Base-by-base conservation (phyloP, 2,329 filamentous ascomycete genomes). In the Aureobasidium mangrovei region DNA sequence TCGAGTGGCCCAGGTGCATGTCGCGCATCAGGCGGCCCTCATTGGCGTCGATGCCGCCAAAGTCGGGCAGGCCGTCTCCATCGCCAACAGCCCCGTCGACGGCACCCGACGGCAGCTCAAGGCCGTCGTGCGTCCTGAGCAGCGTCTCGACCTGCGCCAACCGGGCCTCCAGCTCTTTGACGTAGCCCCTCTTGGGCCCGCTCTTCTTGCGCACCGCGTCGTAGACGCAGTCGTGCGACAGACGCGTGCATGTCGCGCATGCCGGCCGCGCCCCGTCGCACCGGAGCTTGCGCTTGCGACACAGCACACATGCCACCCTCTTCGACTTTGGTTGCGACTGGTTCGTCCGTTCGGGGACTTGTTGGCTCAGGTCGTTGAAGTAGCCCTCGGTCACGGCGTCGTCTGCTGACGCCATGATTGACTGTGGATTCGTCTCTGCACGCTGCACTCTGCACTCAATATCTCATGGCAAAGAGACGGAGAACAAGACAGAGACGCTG, bases 121-220 rank as follows among this genome's bases (percentile, higher is more conserved):
- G 12, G 12, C 31, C 33, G 53, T 66, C 64, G 43, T 94, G 86
- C 4, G 82, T 88, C 72, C 91, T 94, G 57, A 96, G 75, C 54
- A 96, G 74, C 1, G 86, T 93, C 74, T 96, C 91, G 54, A 97
- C 91, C 77, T 96, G 91, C 57, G 62, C 63, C 65, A 98, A 73
- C 68, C 93, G 82, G 68, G 94, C 91, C 71, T 97, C 93, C 62
- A 97, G 73, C 57, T 90, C 85, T 75, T 95, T 95, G 58, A 95
- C 91, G 67, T 96, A 95, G 63, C 91, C 91, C 67, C 91, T 80
- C 75, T 95, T 95, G 2, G 91, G 91, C 2, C 91, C 91, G 68
- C 90, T 95, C 80, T 95, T 95, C 72, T 89, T 88, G 67, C 91
- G 82, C 63, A 91, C 85, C 73, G 95, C 90, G 66, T 95, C 90